Base-by-base conservation (phyloP, 75 land plant genomes). In the Pinus tabuliformis region DNA sequence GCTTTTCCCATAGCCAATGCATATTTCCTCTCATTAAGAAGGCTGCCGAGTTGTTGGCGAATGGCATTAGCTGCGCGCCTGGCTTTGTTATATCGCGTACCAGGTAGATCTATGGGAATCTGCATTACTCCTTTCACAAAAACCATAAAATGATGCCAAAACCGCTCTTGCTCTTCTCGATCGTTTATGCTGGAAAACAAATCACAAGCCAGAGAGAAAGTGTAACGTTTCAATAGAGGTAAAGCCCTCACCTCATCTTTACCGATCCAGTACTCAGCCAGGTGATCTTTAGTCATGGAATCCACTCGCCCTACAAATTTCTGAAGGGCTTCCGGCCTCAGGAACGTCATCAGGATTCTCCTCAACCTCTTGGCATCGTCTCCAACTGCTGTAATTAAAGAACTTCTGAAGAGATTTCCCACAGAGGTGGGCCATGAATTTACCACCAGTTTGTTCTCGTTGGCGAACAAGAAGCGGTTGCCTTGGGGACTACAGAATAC, bases 401-500 rank as follows among this genome's bases (percentile, higher is more conserved):
- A 49, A n/a, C 3, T 72, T 12, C 30, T 56, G 33, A 72, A 56
- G 33, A 78, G 62, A n/a, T 72, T 78, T 15, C 11, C 45, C 21
- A 86, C 78, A 17, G 82, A 66, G 15, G 8, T 18, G 57, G 92
- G 87, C 88, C 92, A 76, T 62, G 78, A 80, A 6, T 60, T 78
- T 17, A 58, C 42, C 17, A 89, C 84, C 42, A 89, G 72, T 87
- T 82, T 89, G 76, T 78, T 76, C 56, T 86, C 91, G 36, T 81
- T 81, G 71, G 78, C 17, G 68, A 88, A 88, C 65, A 86, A 18
- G 66, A 89, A 79, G 68, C 78, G 82, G 77, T 91, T 91, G 13
- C 91, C 87, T 12, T 42, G 77, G 14, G 83, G 87, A 3, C 74
- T 85, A 6, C 70, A 30, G 1, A 87, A 37, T 5, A 82, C 80